These are phyloP conservation scores for Fusarium compactum DNA, from an alignment of 2,329 filamentous ascomycete species.

Conservation along the genomic window DNA sequence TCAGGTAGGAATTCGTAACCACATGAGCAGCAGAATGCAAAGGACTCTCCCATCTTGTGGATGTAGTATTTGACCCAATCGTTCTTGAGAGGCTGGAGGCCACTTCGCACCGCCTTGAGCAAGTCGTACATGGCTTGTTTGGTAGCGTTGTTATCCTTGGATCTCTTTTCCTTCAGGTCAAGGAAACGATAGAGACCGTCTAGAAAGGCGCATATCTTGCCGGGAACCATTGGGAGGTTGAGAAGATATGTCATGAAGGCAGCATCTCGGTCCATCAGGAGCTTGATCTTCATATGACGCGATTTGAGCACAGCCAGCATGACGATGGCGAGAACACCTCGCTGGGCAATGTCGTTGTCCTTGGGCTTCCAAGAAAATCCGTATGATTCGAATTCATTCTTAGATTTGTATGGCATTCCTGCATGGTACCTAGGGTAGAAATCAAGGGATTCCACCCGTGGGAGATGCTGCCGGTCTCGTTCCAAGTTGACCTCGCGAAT, in stretches of 20 bases:
- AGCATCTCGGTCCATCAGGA: constrained; percentile 49
- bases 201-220: constrained; percentile 49
- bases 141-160: background rate
- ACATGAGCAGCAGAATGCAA: constrained; percentile 52
- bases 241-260: constrained; percentile 50
- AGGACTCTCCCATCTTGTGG: constrained; percentile 39
- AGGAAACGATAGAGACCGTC: constrained; percentile 51
- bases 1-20: constrained; percentile 51
- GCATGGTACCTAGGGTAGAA: constrained; percentile 52
- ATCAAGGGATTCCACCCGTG: constrained; percentile 48
- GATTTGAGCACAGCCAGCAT: constrained; percentile 53
- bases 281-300: constrained; percentile 43
- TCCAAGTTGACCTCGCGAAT: constrained; percentile 52
- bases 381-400: constrained; percentile 32
- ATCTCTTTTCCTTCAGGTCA: constrained; percentile 25
- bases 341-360: constrained; percentile 47
- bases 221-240: constrained; percentile 48
- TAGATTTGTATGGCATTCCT: constrained; percentile 41
- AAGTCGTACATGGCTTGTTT: constrained; percentile 50
- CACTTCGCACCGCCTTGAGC: constrained; percentile 49
- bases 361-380: constrained; percentile 49
- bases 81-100: constrained; percentile 34
- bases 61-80: constrained; percentile 47
- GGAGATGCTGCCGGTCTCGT: constrained; percentile 17
- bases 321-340: constrained; percentile 51